Conservation (phyloP, 1,284 basidiomycete species). For the Naganishia cerealis region DNA sequence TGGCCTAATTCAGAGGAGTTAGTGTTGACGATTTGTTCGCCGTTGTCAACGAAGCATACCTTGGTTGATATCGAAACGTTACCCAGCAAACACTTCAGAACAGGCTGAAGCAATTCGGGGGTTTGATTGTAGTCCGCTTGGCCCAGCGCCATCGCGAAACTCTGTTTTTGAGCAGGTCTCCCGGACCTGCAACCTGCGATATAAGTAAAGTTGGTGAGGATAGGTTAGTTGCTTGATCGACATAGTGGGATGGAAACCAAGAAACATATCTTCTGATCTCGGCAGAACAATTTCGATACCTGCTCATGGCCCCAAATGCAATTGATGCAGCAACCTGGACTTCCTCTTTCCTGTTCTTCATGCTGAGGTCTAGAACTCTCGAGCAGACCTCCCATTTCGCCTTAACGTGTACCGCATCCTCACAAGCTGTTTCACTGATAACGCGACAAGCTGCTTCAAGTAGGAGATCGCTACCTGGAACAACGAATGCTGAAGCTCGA, state of each 20-base stretch:
- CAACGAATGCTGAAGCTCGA: constrained; percentile 61
- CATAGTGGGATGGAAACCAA: constrained; percentile 2
- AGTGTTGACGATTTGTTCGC: background rate
- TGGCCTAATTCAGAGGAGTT: constrained; percentile 8
- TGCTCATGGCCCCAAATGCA: constrained; percentile 65
- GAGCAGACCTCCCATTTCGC: constrained; percentile 64
- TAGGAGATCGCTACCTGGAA: constrained; percentile 71
- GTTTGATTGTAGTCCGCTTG: constrained; percentile 64
- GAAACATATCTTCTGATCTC: constrained; percentile 69
- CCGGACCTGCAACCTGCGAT: constrained; percentile 65
- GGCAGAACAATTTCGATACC: constrained; percentile 63
- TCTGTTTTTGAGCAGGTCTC: constrained; percentile 66
- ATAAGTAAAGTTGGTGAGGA: constrained; percentile 57
- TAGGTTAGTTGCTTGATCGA: constrained; percentile 25
- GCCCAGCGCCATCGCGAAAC: constrained; percentile 73
- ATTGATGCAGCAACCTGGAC: constrained; percentile 74
- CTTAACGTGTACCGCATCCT: constrained; percentile 46
- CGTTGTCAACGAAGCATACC: constrained; percentile 2
- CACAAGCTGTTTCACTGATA: constrained; percentile 66
- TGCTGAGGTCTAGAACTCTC: constrained; percentile 66
- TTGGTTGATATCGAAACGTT: constrained; percentile 25
- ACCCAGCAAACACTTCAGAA: constrained; percentile 35
- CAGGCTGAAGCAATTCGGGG: constrained; percentile 39
- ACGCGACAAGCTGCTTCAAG: constrained; percentile 72
- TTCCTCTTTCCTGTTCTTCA: constrained; percentile 65